Percentiles rank a stretch among this genome's conserved stretches.
phyloP scores from a whole-genome alignment of 805 yeast species.

The Wickerhamomyces bovis region DNA sequence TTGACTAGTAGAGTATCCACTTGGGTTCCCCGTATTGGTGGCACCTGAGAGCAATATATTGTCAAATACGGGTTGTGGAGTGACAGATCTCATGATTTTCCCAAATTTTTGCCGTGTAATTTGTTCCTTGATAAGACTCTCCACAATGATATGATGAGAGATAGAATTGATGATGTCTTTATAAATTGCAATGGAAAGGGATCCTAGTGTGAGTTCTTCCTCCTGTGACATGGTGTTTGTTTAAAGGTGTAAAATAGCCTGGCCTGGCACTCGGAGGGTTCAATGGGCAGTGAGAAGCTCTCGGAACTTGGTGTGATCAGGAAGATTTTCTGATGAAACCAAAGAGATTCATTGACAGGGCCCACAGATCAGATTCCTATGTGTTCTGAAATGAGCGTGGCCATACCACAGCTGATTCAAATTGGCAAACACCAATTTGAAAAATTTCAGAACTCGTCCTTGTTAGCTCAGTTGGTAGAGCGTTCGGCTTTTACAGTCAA shows the following conservation, averaged over 20 bases:
- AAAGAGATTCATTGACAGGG: too few relatives aligned
- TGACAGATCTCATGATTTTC: not conserved
- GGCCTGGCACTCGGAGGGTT: too few relatives aligned
- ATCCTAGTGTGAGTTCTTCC: not conserved
- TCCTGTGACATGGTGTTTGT: not conserved
- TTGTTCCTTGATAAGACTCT: slow-evolving; percentile 3
- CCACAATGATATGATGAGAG: slow-evolving; percentile 5
- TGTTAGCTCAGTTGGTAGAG: slow-evolving; percentile 67
- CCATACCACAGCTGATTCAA: too few relatives aligned
- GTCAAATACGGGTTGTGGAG: slow-evolving; percentile 4
- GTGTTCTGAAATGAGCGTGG: not conserved
- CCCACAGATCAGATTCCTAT: too few relatives aligned
- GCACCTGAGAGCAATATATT: not conserved
- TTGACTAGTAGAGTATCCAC: not conserved
- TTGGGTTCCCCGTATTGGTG: too few relatives aligned
- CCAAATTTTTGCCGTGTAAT: slow-evolving; percentile 5
- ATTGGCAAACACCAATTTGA: not conserved
- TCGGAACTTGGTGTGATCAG: too few relatives aligned
- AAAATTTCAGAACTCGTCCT: slow-evolving; percentile 33
- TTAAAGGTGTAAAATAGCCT: too few relatives aligned
- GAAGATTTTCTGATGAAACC: too few relatives aligned
- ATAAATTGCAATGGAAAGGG: not conserved
- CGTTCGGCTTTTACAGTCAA: slow-evolving; percentile 52
- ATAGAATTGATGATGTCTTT: slow-evolving; percentile 5
- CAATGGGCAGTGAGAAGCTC: too few relatives aligned